Conservation (phyloP, 805 yeast species). For the Hanseniaspora meyeri region DNA sequence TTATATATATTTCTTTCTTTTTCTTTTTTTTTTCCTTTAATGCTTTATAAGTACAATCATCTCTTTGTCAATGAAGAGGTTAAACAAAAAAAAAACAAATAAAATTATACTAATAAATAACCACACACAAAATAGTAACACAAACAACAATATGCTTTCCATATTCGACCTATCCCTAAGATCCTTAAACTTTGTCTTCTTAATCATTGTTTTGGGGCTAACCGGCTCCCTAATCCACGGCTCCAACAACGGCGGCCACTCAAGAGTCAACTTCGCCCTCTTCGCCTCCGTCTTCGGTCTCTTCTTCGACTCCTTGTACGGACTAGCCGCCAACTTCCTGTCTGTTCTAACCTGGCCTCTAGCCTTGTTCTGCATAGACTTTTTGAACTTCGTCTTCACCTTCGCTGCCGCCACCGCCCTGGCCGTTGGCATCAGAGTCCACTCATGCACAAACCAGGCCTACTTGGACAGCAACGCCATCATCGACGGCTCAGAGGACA, state of each 20-base stretch:
- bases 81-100: too few relatives aligned
- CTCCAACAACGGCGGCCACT: constrained; percentile 31
- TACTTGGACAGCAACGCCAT: constrained; percentile 58
- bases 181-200: constrained; percentile 57
- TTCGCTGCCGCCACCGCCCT: constrained; percentile 90
- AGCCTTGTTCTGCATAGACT: constrained; percentile 61
- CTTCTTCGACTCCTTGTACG: constrained; percentile 68
- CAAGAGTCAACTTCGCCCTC: constrained; percentile 76
- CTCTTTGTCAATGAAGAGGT: too few relatives aligned
- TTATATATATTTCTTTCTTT: too few relatives aligned
- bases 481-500: constrained; percentile 60
- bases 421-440: constrained; percentile 79
- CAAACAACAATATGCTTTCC: constrained; percentile 38
- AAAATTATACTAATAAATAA: not conserved
- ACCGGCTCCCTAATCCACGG: constrained; percentile 78
- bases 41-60: too few relatives aligned
- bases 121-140: not conserved
- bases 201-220: constrained; percentile 71
- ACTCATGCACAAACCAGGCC: constrained; percentile 62
- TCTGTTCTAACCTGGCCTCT: constrained; percentile 81
- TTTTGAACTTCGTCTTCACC: constrained; percentile 80
- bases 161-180: constrained; percentile 68
- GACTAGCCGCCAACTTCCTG: constrained; percentile 62
- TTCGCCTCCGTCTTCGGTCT: constrained; percentile 82
- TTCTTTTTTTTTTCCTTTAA: too few relatives aligned